These are phyloP conservation scores for Nothopassalora personata DNA, from an alignment of 2,329 filamentous ascomycete genomes.

Conservation along the genomic window DNA sequence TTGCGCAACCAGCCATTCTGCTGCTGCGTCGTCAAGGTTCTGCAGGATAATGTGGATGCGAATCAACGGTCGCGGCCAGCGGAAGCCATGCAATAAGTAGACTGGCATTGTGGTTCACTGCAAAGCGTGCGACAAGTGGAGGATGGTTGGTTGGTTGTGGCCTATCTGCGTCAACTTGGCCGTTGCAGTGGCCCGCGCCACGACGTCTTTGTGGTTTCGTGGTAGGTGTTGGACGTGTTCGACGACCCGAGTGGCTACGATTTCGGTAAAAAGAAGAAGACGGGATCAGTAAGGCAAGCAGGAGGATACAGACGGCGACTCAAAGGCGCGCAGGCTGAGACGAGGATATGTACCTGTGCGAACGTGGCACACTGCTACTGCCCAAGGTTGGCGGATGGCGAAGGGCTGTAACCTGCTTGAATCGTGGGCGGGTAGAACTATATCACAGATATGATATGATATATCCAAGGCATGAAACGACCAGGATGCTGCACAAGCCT, in stretches of 20 bases:
- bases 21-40: slow-evolving; percentile 77
- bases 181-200: background rate
- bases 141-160: background rate
- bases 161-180: background rate
- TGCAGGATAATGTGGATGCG: slow-evolving; percentile 78
- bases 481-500: background rate
- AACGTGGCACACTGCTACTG: background rate
- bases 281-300: background rate
- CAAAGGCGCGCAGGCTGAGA: background rate
- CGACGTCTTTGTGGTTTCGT: background rate
- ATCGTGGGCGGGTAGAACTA: background rate
- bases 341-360: background rate
- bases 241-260: background rate
- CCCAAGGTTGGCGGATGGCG: background rate
- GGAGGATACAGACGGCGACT: background rate
- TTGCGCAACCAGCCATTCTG: slow-evolving; percentile 79
- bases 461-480: background rate
- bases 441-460: background rate
- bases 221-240: background rate
- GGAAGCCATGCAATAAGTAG: slow-evolving; percentile 87
- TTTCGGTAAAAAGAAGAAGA: no score
- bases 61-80: slow-evolving; percentile 75
- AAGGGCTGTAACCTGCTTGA: background rate
- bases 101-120: slow-evolving; percentile 60
- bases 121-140: background rate